A percentile compares a stretch with the other conserved stretches of the same genome.
These are phyloP conservation scores for Exophiala dermatitidis DNA, from an alignment of 2,329 filamentous ascomycete species.

Conservation along the genomic window DNA sequence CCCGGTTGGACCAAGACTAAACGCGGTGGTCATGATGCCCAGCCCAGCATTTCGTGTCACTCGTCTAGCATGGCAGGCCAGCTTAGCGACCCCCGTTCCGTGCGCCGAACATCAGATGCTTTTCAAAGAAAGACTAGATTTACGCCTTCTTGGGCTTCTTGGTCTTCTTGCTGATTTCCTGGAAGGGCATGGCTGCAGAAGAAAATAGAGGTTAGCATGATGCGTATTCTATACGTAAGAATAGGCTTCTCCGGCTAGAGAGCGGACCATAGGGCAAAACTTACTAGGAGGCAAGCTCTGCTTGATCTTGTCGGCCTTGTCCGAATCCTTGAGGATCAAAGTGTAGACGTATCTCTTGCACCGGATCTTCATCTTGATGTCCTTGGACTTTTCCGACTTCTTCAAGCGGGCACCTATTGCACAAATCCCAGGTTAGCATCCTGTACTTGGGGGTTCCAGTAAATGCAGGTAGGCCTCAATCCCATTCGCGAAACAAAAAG, in stretches of 20 bases:
- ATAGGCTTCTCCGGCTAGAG: neutral
- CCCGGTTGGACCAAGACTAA: no score
- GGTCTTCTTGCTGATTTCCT: slow-evolving; percentile 27
- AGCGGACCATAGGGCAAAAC: slow-evolving; percentile 33
- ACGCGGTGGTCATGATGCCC: no score
- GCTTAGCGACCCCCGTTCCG: no score
- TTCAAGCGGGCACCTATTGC: slow-evolving; percentile 76
- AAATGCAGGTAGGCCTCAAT: no score
- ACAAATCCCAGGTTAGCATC: neutral
- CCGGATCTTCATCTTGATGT: slow-evolving; percentile 99
- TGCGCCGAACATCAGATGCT: neutral
- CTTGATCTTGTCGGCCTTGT: slow-evolving; percentile 99
- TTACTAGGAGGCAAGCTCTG: slow-evolving; percentile 95
- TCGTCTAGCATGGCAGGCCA: no score
- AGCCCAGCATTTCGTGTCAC: no score
- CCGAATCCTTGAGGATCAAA: slow-evolving; percentile 93
- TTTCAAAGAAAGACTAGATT: neutral
- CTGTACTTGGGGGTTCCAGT: no score
- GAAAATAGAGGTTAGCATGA: slow-evolving; percentile 8
- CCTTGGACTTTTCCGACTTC: slow-evolving; percentile 78
- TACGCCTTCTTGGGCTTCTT: slow-evolving; percentile 29
- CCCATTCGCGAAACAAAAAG: no score
- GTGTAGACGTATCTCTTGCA: slow-evolving; percentile 96
- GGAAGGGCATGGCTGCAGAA: slow-evolving; percentile 23
- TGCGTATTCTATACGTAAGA: neutral